Evolutionary conservation across 257 asterid genomes (phyloP), one percentile per base, ranked within the genome.

Genomic region (Solanum chmielewskii): DNA sequence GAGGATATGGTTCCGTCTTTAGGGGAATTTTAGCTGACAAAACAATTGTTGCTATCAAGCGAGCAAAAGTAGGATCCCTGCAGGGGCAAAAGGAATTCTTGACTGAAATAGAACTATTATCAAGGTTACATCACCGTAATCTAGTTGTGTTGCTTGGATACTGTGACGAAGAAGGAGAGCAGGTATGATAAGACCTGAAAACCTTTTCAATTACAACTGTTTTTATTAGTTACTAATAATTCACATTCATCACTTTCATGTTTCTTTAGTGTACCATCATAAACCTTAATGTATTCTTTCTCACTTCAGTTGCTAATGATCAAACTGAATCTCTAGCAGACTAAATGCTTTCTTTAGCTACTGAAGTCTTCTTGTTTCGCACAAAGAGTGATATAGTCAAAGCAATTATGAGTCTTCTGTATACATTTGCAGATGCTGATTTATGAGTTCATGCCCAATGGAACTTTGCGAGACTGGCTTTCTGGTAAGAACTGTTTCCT

Each of bases 391-490:
- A 81, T 81, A 52, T 9, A 49, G 85, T 81, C 21, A 2, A 1
- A 49, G 69, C 68, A 81, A 73, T 47, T 60, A 71, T 85, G 80
- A 68, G 56, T 88, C 35, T 81, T 89, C 84, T 12, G 78, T 64
- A n/a, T 84, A 41, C 42, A 37, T 75, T 31, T 15, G 87, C 98
- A 96, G 98, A 95, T 95, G 96, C 91, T 95, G 83, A 97, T 96
- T 81, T 96, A 96, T 71, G 98, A 96, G 89, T 96, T 92, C 87
- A 94, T 96, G 98, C 93, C 96, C 31, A 95, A 93, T 89, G 98
- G 99, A 66, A 91, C 98, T 35, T 86, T 96, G 69, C 96, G 93
- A 35, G 98, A 96, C 91, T 93, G 95, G 90, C 94, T 96, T 75
- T 93, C 97, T 83, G 98, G 98, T 95, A 89, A 62, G 85, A n/a